Conservation (phyloP, 495 filamentous ascomycete genomes). For the Penicillium silybi region DNA sequence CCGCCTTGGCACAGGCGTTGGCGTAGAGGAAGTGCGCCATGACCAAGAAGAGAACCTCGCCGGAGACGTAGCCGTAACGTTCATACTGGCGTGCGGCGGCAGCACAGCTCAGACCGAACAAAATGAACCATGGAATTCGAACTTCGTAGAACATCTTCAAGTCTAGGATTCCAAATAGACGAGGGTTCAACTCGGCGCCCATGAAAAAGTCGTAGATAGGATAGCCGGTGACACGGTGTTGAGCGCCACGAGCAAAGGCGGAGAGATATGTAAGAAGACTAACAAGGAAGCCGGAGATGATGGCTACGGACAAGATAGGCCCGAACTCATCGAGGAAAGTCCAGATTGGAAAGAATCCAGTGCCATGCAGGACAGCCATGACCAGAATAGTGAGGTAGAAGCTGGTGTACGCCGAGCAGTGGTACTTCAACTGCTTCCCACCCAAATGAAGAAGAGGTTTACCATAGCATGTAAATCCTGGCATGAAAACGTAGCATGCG, state of each 20-base stretch:
- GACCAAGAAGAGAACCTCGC: conserved; percentile 76
- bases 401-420: conserved; percentile 76
- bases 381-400: conserved; percentile 78
- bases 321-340: conserved; percentile 89
- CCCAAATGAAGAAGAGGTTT: conserved; percentile 75
- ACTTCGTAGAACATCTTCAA: conserved; percentile 99
- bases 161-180: conserved; percentile 81
- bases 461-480: conserved; percentile 73
- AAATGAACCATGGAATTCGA: conserved; percentile 90
- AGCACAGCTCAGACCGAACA: conserved; percentile 72
- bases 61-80: conserved; percentile 78
- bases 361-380: conserved; percentile 62
- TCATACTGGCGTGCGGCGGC: conserved; percentile 85
- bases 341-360: conserved; percentile 73
- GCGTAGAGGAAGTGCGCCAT: conserved; percentile 92
- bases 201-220: conserved; percentile 98
- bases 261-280: conserved; percentile 78
- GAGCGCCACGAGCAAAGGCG: conserved; percentile 67
- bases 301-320: conserved; percentile 78
- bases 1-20: conserved; percentile 91
- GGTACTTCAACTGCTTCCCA: conserved; percentile 76
- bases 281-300: conserved; percentile 74
- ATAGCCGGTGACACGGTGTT: conserved; percentile 90
- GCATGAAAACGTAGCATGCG: conserved; percentile 69
- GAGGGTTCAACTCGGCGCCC: conserved; percentile 93